Base-by-base conservation (phyloP, 2,329 filamentous ascomycete species). In the Aspergillus piperis region DNA sequence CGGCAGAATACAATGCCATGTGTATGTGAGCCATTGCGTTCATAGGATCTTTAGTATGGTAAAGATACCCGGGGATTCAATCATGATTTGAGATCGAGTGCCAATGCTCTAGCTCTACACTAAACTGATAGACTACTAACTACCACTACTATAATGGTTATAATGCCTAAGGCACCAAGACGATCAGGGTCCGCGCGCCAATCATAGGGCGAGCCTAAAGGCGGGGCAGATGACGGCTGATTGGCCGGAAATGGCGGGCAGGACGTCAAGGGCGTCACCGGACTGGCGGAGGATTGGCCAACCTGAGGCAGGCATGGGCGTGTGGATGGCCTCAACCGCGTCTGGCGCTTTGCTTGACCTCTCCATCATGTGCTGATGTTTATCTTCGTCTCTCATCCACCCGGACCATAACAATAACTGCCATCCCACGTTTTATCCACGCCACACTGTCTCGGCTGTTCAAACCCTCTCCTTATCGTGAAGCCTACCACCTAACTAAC, bases 231-330 rank as follows among this genome's bases (percentile, higher is more conserved):
- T 2, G 5, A 8, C 13, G 23, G 30, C 27, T 53, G 56, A 59
- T 54, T 62, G 21, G 57, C 57, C 54, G 54, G 32, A 49, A 42
- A 10, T 15, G 49, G 57, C 23, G 41, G 47, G 32, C 50, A 59
- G 59, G 53, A 65, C 59, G 63, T 65, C 63, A 63, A 36, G 54
- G 38, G 57, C 61, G 52, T 49, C 57, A 36, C 42, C 52, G 50
- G 32, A 36, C 32, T 36, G 32, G 32, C 32, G 32, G 32, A 36
- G 32, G 32, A 36, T 36, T 36, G 32, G 32, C 32, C 32, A 36
- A 36, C 32, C 32, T 36, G 32, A 36, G 32, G 32, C 32, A 36
- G 32, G 32, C 32, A 11, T 11, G n/a, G 36, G 11, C 15, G 27
- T 48, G 42, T 21, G 47, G 54, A 48, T 49, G 19, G 32, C 41